Percentiles rank a stretch among this genome's conserved stretches.
Conservation (phyloP, 2,329 filamentous ascomycete species). For the Alternaria solani region DNA sequence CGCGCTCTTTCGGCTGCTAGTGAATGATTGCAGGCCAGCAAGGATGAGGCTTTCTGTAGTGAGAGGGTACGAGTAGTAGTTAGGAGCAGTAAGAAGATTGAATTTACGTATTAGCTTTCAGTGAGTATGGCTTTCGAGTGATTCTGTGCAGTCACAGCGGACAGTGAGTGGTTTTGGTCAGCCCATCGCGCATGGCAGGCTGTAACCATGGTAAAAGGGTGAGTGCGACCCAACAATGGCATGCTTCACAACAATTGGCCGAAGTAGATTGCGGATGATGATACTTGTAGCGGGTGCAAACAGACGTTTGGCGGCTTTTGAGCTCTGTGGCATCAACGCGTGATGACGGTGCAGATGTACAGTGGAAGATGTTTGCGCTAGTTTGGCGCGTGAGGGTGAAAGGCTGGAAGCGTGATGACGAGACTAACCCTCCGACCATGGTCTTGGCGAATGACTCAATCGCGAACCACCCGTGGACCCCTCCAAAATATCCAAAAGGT, state of each 20-base stretch:
- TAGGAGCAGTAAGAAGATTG: not conserved
- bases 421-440: conserved; percentile 11
- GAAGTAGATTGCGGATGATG: not conserved
- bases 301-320: not conserved
- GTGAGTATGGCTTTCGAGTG: not conserved
- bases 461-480: conserved; percentile 17
- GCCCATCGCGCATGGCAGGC: not conserved
- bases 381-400: not conserved
- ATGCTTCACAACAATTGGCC: not conserved
- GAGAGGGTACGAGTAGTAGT: not conserved
- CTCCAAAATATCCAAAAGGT: conserved; percentile 27
- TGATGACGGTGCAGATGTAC: too few relatives aligned
- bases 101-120: not conserved
- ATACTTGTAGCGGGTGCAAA: not conserved
- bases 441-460: conserved; percentile 25
- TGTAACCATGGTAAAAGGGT: not conserved
- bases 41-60: not conserved
- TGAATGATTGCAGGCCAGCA: not conserved
- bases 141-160: not conserved
- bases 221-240: not conserved
- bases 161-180: not conserved
- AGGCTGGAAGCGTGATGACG: not conserved
- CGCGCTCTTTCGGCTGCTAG: not conserved
- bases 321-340: not conserved
- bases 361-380: too few relatives aligned